phyloP scores from a whole-genome alignment of 78 protist species.

The Goniomonas avonlea region DNA sequence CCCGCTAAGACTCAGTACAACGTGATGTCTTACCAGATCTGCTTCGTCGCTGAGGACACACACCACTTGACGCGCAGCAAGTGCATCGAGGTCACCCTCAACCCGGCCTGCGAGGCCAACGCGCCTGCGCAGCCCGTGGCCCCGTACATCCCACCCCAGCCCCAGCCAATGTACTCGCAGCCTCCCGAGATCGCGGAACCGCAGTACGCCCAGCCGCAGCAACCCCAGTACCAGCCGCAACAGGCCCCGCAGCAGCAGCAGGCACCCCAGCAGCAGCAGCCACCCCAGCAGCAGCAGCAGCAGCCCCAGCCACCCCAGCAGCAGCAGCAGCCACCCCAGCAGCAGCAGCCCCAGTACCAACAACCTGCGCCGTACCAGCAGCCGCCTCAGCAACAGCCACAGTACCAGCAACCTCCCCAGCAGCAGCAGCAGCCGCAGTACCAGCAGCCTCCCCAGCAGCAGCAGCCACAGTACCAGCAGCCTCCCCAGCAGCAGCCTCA shows the following conservation, averaged over 20 bases:
- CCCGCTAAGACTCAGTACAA: not conserved
- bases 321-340: not conserved
- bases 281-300: not conserved
- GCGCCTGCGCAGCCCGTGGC: not conserved
- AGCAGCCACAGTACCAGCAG: not conserved
- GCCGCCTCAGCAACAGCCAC: not conserved
- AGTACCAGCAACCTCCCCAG: not conserved
- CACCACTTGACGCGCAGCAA: constrained; percentile 5
- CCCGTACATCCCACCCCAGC: too few species aligned
- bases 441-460: not conserved
- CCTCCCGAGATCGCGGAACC: not conserved
- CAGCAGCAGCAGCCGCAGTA: not conserved
- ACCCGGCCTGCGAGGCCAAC: not conserved
- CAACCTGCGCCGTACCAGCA: not conserved
- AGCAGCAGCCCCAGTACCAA: not conserved
- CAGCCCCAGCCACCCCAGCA: not conserved
- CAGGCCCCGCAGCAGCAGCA: too few species aligned
- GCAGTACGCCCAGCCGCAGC: not conserved
- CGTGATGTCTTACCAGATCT: not conserved
- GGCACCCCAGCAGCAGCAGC: too few species aligned
- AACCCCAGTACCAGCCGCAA: not conserved
- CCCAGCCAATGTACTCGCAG: not conserved
- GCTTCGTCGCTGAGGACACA: constrained; percentile 4
- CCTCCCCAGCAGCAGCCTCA: not conserved
- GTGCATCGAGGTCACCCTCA: not conserved